Evolutionary conservation across 1,139 yeast genomes (phyloP), one percentile per base, ranked within the genome.

Genomic region (Debaryomycetaceae sp.): DNA sequence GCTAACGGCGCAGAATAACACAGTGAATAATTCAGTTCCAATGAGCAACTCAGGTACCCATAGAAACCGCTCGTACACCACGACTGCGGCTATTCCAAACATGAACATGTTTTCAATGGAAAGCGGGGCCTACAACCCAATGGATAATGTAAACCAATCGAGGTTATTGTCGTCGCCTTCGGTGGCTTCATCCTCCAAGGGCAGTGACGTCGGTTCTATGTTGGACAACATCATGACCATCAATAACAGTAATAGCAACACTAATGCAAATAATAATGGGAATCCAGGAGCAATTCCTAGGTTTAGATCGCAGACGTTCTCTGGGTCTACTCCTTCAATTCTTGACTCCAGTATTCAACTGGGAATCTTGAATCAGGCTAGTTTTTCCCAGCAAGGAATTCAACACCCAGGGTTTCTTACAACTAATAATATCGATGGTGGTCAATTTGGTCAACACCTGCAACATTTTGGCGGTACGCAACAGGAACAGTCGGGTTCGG

Each of bases 61-160:
- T 33, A 63, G 78, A 53, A 76, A 71, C 44, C 66, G 82, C 52
- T 75, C 81, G 1, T 76, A 77, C 54, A 73, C 82, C 3, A 74
- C 81, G 11, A 66, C 71, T n/a, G 75, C 68, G 1, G 66, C 72
- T 6, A 53, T 62, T 34, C 62, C 69, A 6, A 55, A 52, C 40
- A 37, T 44, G 40, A 37, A 39, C 31, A 23, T 45, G 23, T 22
- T 56, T 38, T 50, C 60, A 6, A 44, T 51, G 9, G 42, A 53
- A 14, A 48, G 47, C 44, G 45, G 41, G 20, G 45, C 46, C 22
- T 43, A 46, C 37, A 34, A 34, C 24, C 39, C 43, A 22, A 39
- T 48, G 43, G 61, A 58, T 36, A 37, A 53, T 9, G 47, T 48
- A 38, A 51, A 45, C 39, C 38, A 51, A 9, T 42, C 40, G 34